Evolutionary conservation across 225 moss, liverwort and hornwort species (phyloP).

Genomic region (Lunularia cruciata): DNA sequence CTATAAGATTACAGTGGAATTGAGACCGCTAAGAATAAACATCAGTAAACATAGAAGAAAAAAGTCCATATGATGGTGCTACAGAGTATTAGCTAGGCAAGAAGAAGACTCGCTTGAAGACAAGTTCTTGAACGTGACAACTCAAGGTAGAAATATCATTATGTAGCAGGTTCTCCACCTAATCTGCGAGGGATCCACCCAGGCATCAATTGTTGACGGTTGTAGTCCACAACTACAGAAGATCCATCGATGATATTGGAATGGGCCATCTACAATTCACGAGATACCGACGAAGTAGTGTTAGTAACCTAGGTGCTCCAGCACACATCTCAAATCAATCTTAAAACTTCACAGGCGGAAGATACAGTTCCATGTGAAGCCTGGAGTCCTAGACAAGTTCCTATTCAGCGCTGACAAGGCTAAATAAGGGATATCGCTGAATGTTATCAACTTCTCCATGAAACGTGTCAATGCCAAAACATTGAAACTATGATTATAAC

Average conservation of each 20-base stretch:
- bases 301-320: neutral
- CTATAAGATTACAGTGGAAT: too few species aligned
- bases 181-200: slow-evolving; percentile 98
- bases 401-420: too few species aligned
- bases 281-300: neutral
- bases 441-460: too few species aligned
- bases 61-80: too few species aligned
- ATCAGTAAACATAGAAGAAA: too few species aligned
- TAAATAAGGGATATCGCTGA: too few species aligned
- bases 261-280: slow-evolving; percentile 56
- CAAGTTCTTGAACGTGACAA: neutral
- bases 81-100: neutral
- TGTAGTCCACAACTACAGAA: slow-evolving; percentile 84
- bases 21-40: too few species aligned
- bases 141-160: neutral
- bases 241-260: slow-evolving; percentile 60
- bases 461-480: too few species aligned
- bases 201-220: slow-evolving; percentile 92
- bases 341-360: too few species aligned
- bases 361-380: too few species aligned
- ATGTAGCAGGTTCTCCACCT: slow-evolving; percentile 38
- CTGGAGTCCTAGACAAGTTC: too few species aligned
- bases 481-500: too few species aligned
- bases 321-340: neutral
- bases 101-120: neutral